Percentiles rank a stretch among this genome's conserved stretches.
These are phyloP conservation scores for Annulohypoxylon maeteangense DNA, from an alignment of 495 filamentous ascomycete species.

Conservation along the genomic window DNA sequence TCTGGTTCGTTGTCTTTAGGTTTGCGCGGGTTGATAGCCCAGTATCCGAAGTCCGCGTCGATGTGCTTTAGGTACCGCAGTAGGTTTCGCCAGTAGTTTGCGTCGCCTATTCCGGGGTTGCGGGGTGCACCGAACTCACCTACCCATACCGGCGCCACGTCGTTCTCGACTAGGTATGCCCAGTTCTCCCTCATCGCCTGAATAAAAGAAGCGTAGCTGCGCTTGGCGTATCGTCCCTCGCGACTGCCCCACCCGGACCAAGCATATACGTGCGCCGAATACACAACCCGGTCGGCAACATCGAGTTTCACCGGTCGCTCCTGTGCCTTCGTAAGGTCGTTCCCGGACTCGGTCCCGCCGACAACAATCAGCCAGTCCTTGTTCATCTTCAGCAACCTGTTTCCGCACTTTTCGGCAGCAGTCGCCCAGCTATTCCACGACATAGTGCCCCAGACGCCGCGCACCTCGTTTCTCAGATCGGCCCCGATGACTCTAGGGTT, in stretches of 20 bases:
- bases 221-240: constrained; percentile 61
- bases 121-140: constrained; percentile 68
- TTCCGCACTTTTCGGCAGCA: constrained; percentile 66
- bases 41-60: constrained; percentile 71
- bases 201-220: constrained; percentile 66
- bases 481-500: constrained; percentile 67
- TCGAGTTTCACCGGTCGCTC: constrained; percentile 64
- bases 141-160: constrained; percentile 69
- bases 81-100: constrained; percentile 69
- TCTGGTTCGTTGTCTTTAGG: constrained; percentile 63
- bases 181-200: constrained; percentile 68
- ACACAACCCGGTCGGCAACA: constrained; percentile 64
- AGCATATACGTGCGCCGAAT: constrained; percentile 68
- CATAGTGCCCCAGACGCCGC: constrained; percentile 72
- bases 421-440: constrained; percentile 66
- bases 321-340: constrained; percentile 63
- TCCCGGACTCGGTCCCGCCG: constrained; percentile 68
- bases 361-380: constrained; percentile 70
- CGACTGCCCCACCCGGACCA: constrained; percentile 71
- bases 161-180: constrained; percentile 67
- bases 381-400: constrained; percentile 64
- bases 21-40: constrained; percentile 71
- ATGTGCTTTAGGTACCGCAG: constrained; percentile 62
- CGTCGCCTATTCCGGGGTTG: constrained; percentile 59
- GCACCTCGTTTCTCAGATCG: constrained; percentile 69